Percentiles rank a stretch among this genome's conserved stretches.
These are phyloP conservation scores for Chrysochromulina parva DNA, from an alignment of 78 protist genomes.

Conservation along the genomic window DNA sequence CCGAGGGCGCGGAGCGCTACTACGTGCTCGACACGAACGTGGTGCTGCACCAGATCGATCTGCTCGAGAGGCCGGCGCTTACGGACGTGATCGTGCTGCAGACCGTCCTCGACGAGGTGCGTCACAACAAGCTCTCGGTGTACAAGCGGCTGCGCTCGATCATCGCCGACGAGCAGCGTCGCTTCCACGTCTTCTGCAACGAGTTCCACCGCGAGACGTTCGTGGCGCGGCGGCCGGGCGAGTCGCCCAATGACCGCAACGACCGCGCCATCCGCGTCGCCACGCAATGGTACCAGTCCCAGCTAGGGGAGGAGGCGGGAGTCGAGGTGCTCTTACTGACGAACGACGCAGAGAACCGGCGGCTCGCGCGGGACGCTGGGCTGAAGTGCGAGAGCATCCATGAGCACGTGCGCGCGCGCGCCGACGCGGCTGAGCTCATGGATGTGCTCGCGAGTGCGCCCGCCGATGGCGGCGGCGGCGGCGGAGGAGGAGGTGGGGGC, in stretches of 20 bases:
- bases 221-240: neutral
- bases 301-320: neutral
- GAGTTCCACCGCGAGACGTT: conserved; percentile 29
- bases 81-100: conserved; percentile 44
- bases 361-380: neutral
- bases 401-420: neutral
- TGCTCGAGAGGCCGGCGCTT: conserved; percentile 19
- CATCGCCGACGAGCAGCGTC: neutral
- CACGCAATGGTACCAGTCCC: conserved; percentile 15
- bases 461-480: neutral
- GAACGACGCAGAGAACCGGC: conserved; percentile 29
- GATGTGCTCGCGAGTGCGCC: neutral
- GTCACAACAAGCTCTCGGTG: neutral
- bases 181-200: conserved; percentile 24
- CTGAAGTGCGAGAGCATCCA: neutral
- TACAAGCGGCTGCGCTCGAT: conserved; percentile 29
- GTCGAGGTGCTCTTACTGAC: conserved; percentile 11
- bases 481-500: neutral
- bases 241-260: conserved; percentile 36
- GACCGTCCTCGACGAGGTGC: conserved; percentile 50
- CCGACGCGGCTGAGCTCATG: neutral
- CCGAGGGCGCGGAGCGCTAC: neutral
- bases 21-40: conserved; percentile 44
- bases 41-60: conserved; percentile 52
- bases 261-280: conserved; percentile 42